Evolutionary conservation across 352 stramenopile genomes (phyloP).

Genomic region (Hyaloperonospora arabidopsidis): DNA sequence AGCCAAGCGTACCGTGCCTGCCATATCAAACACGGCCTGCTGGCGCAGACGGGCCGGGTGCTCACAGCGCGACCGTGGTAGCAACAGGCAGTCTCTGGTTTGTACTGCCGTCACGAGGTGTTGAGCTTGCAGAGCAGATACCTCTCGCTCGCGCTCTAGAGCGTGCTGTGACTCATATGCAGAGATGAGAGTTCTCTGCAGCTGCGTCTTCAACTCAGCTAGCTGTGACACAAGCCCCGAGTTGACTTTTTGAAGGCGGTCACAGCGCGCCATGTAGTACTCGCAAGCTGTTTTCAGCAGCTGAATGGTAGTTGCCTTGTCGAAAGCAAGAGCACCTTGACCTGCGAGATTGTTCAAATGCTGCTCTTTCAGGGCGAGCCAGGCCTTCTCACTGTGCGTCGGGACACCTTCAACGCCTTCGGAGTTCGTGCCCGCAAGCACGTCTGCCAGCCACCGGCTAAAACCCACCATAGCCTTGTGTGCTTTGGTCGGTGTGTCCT

Average conservation of each 20-base stretch:
- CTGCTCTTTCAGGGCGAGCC: conserved; percentile 16
- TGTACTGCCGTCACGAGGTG: conserved; percentile 7
- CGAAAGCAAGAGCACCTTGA: conserved; percentile 8
- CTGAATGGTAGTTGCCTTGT: conserved; percentile 14
- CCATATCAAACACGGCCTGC: conserved; percentile 11
- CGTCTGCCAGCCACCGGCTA: conserved; percentile 26
- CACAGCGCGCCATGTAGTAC: conserved; percentile 23
- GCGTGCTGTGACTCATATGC: conserved; percentile 18
- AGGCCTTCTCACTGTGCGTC: conserved; percentile 15
- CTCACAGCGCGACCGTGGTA: not conserved
- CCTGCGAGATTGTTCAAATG: conserved; percentile 9
- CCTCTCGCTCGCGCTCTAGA: conserved; percentile 17
- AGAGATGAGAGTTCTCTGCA: conserved; percentile 19
- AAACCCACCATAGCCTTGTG: conserved; percentile 24
- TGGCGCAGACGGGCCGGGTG: conserved; percentile 1
- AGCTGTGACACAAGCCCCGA: conserved; percentile 10
- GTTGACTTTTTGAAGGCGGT: conserved; percentile 18
- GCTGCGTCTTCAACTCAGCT: conserved; percentile 14
- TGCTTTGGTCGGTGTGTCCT: conserved; percentile 8
- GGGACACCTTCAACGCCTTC: conserved; percentile 18
- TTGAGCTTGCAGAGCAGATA: conserved; percentile 11
- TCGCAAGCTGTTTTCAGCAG: conserved; percentile 24
- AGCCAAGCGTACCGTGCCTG: not conserved
- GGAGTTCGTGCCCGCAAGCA: conserved; percentile 17
- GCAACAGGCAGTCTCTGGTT: conserved; percentile 9